These are phyloP conservation scores for Fragaria nilgerrensis DNA, from an alignment of 306 rosid genomes.

Conservation along the genomic window DNA sequence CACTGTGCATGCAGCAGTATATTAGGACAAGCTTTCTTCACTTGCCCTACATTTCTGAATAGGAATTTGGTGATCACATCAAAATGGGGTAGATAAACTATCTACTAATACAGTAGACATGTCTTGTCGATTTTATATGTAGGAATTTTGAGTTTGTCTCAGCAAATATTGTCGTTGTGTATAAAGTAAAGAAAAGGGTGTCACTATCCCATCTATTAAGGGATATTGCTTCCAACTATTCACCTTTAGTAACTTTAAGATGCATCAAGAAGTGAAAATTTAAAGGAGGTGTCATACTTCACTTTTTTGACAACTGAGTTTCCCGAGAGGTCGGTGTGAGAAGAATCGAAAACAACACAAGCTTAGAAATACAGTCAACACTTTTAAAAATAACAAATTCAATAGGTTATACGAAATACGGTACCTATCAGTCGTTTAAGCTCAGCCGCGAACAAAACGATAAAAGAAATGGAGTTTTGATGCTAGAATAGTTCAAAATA, in stretches of 20 bases:
- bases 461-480: no score
- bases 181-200: neutral
- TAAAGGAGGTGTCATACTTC: no score
- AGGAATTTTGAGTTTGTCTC: neutral
- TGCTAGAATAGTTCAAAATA: no score
- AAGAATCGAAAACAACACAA: no score
- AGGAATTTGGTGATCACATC: neutral
- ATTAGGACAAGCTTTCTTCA: constrained; percentile 6
- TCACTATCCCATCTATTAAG: neutral
- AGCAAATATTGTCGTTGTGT: neutral
- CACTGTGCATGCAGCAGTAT: neutral
- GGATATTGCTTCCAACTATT: neutral
- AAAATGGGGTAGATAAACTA: neutral
- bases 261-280: neutral
- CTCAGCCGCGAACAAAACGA: no score
- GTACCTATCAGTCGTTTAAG: fast-evolving
- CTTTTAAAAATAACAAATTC: no score
- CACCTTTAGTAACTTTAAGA: neutral
- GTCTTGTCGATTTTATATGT: neutral
- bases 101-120: neutral
- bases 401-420: no score
- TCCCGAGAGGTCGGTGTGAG: no score
- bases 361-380: no score
- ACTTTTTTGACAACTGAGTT: no score
- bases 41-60: constrained; percentile 10